Percentiles rank a stretch among this genome's conserved stretches.
Evolutionary conservation across 1,284 basidiomycete species (phyloP).

Genomic region (Trichosporon coremiiforme): DNA sequence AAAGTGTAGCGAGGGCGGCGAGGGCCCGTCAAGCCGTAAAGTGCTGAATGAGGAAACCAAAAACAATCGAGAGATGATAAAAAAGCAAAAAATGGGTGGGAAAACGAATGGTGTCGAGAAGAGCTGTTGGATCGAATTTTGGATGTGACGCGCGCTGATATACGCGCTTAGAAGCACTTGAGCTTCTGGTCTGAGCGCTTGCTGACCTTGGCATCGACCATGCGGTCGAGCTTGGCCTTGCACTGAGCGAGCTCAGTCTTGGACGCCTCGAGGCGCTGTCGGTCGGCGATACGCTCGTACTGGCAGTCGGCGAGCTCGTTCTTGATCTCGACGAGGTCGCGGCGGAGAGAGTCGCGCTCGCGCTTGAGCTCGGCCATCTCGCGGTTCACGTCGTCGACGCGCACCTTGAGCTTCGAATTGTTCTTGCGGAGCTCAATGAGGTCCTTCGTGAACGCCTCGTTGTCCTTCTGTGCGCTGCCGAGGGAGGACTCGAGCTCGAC

Average conservation of each 20-base stretch:
- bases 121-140: neutral
- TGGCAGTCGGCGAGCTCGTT: conserved; percentile 40
- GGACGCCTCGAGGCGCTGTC: conserved; percentile 44
- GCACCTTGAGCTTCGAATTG: conserved; percentile 47
- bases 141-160: neutral
- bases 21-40: neutral
- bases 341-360: conserved; percentile 39
- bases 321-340: conserved; percentile 35
- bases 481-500: conserved; percentile 28
- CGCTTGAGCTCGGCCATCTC: conserved; percentile 39
- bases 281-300: conserved; percentile 44
- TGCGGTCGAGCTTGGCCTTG: conserved; percentile 47
- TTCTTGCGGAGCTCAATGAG: conserved; percentile 36
- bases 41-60: neutral
- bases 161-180: conserved; percentile 46
- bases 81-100: conserved; percentile 4
- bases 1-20: neutral
- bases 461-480: conserved; percentile 29
- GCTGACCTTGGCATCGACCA: conserved; percentile 48
- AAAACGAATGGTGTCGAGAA: conserved; percentile 4
- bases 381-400: conserved; percentile 38
- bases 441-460: conserved; percentile 34
- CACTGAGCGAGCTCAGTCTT: conserved; percentile 44
- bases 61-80: neutral
- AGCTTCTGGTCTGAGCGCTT: conserved; percentile 47